Conservation (phyloP, 2,329 filamentous ascomycete species). For the Fusarium multiceps region DNA sequence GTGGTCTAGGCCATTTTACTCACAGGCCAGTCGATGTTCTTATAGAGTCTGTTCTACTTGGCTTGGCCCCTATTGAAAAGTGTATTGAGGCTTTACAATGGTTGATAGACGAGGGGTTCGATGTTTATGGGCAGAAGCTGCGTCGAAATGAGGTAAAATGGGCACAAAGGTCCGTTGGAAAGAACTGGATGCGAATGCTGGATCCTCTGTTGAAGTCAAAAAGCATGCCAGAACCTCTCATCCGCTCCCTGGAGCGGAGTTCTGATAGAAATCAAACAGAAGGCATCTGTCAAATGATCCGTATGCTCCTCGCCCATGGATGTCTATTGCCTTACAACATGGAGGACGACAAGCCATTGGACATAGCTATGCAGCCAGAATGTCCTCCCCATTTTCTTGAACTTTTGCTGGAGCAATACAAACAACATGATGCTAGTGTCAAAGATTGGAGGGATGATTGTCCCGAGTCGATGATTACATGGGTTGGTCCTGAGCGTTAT, state of each 20-base stretch:
- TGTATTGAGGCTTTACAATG: neutral
- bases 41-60: neutral
- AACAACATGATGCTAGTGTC: neutral
- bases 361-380: neutral
- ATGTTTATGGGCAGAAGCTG: neutral
- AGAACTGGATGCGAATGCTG: neutral
- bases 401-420: neutral
- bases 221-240: neutral
- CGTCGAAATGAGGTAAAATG: neutral
- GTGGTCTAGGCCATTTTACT: neutral
- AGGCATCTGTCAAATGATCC: constrained; percentile 8
- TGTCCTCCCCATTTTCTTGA: neutral
- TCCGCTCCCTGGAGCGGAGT: neutral
- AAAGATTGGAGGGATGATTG: rapidly evolving
- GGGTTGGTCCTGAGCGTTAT: neutral
- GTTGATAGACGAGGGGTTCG: rapidly evolving
- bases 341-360: neutral
- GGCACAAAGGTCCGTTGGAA: neutral
- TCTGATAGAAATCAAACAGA: neutral
- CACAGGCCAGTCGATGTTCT: constrained; percentile 1
- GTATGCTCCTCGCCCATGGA: neutral
- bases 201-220: rapidly evolving
- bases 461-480: neutral
- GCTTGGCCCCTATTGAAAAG: too few species aligned
- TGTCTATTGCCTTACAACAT: neutral